Evolutionary conservation across 2,329 filamentous ascomycete genomes (phyloP), one percentile per base, ranked within the genome.

Genomic region (Escovopsis sp.): DNA sequence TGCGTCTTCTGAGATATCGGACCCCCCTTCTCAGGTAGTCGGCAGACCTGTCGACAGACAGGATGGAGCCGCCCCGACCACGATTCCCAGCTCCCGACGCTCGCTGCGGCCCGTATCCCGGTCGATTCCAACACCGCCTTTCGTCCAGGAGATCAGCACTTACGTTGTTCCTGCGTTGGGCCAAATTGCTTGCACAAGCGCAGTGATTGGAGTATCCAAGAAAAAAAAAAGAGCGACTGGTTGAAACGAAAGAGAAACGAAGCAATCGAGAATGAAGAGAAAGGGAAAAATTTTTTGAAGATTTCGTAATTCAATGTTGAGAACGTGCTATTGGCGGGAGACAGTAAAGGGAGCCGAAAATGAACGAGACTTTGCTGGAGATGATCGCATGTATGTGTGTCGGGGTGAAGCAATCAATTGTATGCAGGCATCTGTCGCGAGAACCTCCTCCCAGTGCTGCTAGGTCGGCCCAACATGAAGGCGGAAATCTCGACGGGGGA

Each of bases 201-300:
- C 40, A 41, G 33, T 33, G 43, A 33, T 43, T 36, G 37, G 41
- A 45, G 33, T 15, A 39, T 15, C 18, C 9, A 12, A 15, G 15
- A 39, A 41, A 30, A 40, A 48, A 53, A 67, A 67, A 67, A 48
- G 66, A 69, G 66, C 55, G 66, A 63, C 62, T 63, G 57, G 65
- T 67, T 23, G 23, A 23, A 23, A 23, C 6, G 23, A 23, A 4
- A 23, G 6, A 4, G 23, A 23, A 23, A 1, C 23, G 23, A 23
- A 23, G 23, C 23, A 23, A 23, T 23, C 23, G 23, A 23, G 23
- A 23, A 23, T 23, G 23, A 23, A 23, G 23, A 23, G 6, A 6
- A 23, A 23, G 23, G 3, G 3, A 6, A 23, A 23, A 6, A 23
- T n/a, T n/a, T n/a, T n/a, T n/a, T 64, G 64, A 56, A 61, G 41